Evolutionary conservation across 306 rosid genomes (phyloP).

Genomic region (Cyamopsis tetragonoloba): DNA sequence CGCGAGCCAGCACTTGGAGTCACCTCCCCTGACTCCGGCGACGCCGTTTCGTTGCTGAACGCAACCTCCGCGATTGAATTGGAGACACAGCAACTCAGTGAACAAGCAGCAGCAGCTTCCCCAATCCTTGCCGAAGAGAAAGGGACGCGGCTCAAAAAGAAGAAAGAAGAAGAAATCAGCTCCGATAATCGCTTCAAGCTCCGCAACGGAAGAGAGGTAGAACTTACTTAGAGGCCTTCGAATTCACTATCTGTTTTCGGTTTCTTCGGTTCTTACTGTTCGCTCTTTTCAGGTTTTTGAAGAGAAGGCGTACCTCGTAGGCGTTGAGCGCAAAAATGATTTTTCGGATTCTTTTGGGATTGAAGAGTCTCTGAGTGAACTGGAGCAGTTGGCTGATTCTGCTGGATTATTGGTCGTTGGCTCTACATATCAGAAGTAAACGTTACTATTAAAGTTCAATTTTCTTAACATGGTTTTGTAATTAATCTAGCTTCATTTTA

Average conservation of each 20-base stretch:
- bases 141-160: slow-evolving; percentile 40
- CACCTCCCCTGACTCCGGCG: slow-evolving; percentile 15
- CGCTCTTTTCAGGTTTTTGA: slow-evolving; percentile 54
- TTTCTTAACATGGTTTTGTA: background rate
- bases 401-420: slow-evolving; percentile 88
- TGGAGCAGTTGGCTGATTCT: slow-evolving; percentile 89
- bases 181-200: slow-evolving; percentile 66
- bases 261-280: background rate
- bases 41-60: slow-evolving; percentile 22
- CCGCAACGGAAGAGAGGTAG: slow-evolving; percentile 88
- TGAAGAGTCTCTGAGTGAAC: slow-evolving; percentile 73
- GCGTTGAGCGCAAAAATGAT: slow-evolving; percentile 71
- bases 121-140: slow-evolving; percentile 14
- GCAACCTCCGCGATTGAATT: slow-evolving; percentile 3
- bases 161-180: slow-evolving; percentile 36
- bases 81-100: background rate
- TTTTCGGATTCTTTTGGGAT: slow-evolving; percentile 50
- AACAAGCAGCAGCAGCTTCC: background rate
- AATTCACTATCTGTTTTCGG: no score
- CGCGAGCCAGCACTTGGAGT: slow-evolving; percentile 17
- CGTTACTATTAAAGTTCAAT: background rate
- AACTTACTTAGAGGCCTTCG: no score
- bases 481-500: background rate
- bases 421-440: slow-evolving; percentile 76
- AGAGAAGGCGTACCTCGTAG: slow-evolving; percentile 84